Evolutionary conservation across 768 basidiomycete genomes (phyloP).

Genomic region (Crassisporium funariophilum): DNA sequence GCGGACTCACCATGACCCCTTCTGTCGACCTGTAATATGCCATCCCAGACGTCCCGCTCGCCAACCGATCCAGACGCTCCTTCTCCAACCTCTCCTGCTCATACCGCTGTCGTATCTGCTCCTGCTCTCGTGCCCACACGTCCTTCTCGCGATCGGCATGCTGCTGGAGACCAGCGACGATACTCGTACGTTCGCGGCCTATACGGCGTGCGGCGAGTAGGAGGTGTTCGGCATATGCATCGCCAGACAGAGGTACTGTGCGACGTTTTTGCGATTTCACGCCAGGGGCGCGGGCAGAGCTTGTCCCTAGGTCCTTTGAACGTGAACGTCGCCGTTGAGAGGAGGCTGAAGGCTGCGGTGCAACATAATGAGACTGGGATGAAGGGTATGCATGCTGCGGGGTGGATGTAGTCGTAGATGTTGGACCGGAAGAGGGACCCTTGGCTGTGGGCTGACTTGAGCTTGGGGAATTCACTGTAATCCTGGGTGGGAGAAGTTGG

Average conservation of each 20-base stretch:
- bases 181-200: slow-evolving; percentile 59
- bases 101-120: slow-evolving; percentile 21
- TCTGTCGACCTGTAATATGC: slow-evolving; percentile 23
- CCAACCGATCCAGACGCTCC: slow-evolving; percentile 29
- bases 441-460: no score
- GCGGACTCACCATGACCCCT: slow-evolving; percentile 14
- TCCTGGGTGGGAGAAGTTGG: not conserved
- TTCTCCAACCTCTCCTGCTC: slow-evolving; percentile 33
- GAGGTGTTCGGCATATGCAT: slow-evolving; percentile 72
- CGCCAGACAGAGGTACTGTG: slow-evolving; percentile 43
- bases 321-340: slow-evolving; percentile 15
- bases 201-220: slow-evolving; percentile 72
- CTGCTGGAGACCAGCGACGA: slow-evolving; percentile 53
- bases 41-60: slow-evolving; percentile 23
- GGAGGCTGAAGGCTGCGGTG: slow-evolving; percentile 20
- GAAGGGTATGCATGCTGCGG: not conserved
- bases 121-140: slow-evolving; percentile 31
- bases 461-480: not conserved
- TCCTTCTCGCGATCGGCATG: slow-evolving; percentile 40
- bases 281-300: slow-evolving; percentile 12
- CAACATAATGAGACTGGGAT: slow-evolving; percentile 18
- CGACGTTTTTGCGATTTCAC: slow-evolving; percentile 13
- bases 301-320: slow-evolving; percentile 10
- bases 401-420: not conserved
- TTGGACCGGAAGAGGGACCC: not conserved